Conservation (phyloP, 306 rosid species). For the Boehmeria nivea region DNA sequence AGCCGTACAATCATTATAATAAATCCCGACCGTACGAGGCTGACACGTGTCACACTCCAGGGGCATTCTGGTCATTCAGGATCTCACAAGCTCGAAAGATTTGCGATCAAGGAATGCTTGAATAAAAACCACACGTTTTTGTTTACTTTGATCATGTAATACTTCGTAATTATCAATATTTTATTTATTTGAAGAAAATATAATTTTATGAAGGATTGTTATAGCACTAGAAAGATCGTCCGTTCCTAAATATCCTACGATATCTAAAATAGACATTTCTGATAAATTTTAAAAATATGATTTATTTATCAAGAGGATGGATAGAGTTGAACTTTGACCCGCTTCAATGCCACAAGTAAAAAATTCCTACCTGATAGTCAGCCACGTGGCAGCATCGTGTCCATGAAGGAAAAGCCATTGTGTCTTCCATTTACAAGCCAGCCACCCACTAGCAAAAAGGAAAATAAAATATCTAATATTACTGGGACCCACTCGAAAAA, state of each 20-base stretch:
- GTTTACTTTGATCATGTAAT: background rate
- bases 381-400: slow-evolving; percentile 29
- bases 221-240: too few relatives aligned
- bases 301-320: too few relatives aligned
- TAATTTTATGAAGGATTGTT: too few relatives aligned
- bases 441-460: background rate
- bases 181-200: slow-evolving; percentile 4
- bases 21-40: too few relatives aligned
- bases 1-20: too few relatives aligned
- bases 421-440: background rate
- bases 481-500: slow-evolving; percentile 5
- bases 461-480: background rate
- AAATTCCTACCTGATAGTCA: background rate
- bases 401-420: background rate
- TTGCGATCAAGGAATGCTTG: too few relatives aligned
- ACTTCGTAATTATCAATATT: background rate
- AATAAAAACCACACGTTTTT: background rate
- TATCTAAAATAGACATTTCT: too few relatives aligned
- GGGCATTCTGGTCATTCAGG: slow-evolving; percentile 3
- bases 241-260: too few relatives aligned
- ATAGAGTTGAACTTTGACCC: too few relatives aligned
- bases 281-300: too few relatives aligned
- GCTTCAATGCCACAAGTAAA: slow-evolving; percentile 34
- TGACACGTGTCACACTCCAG: background rate
- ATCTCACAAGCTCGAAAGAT: too few relatives aligned